Evolutionary conservation across 1,139 yeast species (phyloP).

Genomic region (Blastobotrys malaysiensis): DNA sequence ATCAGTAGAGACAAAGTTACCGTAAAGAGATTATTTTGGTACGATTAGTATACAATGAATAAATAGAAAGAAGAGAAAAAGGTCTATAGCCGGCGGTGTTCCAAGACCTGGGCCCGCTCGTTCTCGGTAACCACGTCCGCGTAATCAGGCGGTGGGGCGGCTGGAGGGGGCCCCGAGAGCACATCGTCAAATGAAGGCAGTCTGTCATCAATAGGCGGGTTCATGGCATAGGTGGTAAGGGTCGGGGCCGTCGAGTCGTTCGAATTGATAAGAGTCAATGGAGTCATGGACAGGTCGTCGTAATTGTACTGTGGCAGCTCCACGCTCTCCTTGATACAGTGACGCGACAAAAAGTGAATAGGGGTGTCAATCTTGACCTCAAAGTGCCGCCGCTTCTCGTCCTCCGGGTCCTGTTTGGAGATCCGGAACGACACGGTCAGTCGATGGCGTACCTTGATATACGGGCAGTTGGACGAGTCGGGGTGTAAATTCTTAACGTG

Average conservation of each 20-base stretch:
- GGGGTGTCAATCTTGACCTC: conserved; percentile 91
- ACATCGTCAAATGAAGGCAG: conserved; percentile 32
- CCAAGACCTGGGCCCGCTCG: not conserved
- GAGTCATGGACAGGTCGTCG: conserved; percentile 4
- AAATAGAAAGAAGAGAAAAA: not conserved
- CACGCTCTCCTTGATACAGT: conserved; percentile 61
- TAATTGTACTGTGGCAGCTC: conserved; percentile 60
- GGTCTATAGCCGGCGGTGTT: not conserved
- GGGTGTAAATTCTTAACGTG: conserved; percentile 43
- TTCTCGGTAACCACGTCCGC: conserved; percentile 8
- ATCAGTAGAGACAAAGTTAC: too few species aligned
- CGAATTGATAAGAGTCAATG: conserved; percentile 9
- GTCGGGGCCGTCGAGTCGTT: conserved; percentile 10
- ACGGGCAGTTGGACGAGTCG: conserved; percentile 61
- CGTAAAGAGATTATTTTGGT: too few species aligned
- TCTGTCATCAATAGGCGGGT: conserved; percentile 2
- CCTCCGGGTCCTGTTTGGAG: conserved; percentile 55
- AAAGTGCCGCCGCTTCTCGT: conserved; percentile 63
- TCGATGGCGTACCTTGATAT: conserved; percentile 67
- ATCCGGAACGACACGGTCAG: conserved; percentile 74
- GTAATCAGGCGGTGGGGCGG: conserved; percentile 22
- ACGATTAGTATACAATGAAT: not conserved
- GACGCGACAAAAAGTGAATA: conserved; percentile 60
- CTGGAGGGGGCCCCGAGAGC: conserved; percentile 10
- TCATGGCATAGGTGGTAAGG: conserved; percentile 8